Evolutionary conservation across 2,329 filamentous ascomycete species (phyloP).

Genomic region (Juglanconis oblonga): DNA sequence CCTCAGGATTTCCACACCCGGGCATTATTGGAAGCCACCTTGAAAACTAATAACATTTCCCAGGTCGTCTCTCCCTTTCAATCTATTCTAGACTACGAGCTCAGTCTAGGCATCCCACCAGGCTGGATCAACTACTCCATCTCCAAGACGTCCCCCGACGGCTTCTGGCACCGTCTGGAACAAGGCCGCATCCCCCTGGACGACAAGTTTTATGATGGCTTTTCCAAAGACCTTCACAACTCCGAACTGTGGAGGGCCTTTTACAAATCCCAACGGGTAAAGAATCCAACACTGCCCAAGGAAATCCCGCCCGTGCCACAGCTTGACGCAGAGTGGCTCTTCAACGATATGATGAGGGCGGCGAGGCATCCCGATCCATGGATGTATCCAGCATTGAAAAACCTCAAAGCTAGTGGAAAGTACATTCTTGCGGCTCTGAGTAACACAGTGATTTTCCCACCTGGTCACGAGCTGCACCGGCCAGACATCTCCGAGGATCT

Average conservation of each 20-base stretch:
- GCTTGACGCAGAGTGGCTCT: constrained; percentile 76
- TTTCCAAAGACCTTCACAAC: constrained; percentile 70
- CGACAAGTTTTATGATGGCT: constrained; percentile 69
- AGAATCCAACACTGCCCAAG: constrained; percentile 36
- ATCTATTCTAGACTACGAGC: constrained; percentile 88
- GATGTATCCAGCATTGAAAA: constrained; percentile 80
- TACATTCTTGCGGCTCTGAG: constrained; percentile 80
- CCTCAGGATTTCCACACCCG: too few species aligned
- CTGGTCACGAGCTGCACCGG: constrained; percentile 64
- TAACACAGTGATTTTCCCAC: constrained; percentile 86
- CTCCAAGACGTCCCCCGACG: constrained; percentile 70
- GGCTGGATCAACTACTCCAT: constrained; percentile 94
- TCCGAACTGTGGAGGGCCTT: constrained; percentile 67
- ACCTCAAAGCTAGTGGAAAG: constrained; percentile 59
- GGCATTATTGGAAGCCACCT: too few species aligned
- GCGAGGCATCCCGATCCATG: constrained; percentile 73
- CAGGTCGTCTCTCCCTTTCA: constrained; percentile 91
- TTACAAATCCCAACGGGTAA: constrained; percentile 43
- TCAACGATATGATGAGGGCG: constrained; percentile 85
- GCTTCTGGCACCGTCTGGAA: constrained; percentile 87
- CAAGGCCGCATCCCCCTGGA: constrained; percentile 78
- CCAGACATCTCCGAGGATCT: constrained; percentile 52
- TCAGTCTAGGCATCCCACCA: constrained; percentile 69
- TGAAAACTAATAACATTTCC: constrained; percentile 17
- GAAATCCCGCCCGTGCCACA: constrained; percentile 62